These are phyloP conservation scores for Aphanomyces stellatus DNA, from an alignment of 352 stramenopile species.

Conservation along the genomic window DNA sequence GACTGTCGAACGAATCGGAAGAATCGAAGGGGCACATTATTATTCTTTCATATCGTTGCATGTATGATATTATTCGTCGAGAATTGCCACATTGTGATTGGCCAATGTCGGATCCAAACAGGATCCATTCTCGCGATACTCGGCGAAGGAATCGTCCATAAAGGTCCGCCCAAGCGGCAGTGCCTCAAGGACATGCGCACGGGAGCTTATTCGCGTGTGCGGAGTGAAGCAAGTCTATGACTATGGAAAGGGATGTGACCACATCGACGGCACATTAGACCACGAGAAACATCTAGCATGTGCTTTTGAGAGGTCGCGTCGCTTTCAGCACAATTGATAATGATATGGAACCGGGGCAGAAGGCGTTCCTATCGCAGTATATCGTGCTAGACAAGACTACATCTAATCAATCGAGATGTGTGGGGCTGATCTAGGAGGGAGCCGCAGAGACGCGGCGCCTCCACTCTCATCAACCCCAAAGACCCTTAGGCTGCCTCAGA, in stretches of 20 bases:
- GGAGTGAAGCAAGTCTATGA: background rate
- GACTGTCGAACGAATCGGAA: too few relatives aligned
- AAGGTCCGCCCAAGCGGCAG: too few relatives aligned
- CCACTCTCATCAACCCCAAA: constrained; percentile 22
- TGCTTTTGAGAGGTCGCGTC: constrained; percentile 22
- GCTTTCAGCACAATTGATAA: constrained; percentile 21
- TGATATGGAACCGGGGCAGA: background rate
- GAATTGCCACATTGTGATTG: too few relatives aligned
- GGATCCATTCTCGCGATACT: too few relatives aligned
- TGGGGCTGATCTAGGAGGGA: constrained; percentile 20
- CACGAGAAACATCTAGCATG: constrained; percentile 21
- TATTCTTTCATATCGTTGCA: too few relatives aligned
- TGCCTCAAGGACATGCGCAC: background rate
- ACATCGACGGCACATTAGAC: constrained; percentile 22
- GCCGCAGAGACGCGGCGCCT: background rate
- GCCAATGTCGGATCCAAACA: too few relatives aligned
- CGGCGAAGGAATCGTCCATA: too few relatives aligned
- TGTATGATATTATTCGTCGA: too few relatives aligned
- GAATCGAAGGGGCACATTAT: too few relatives aligned
- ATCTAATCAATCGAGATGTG: background rate
- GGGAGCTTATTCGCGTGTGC: too few relatives aligned
- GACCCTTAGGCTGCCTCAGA: constrained; percentile 8
- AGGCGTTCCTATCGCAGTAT: constrained; percentile 17
- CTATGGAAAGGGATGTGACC: constrained; percentile 5
- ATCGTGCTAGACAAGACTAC: constrained; percentile 11